These are phyloP conservation scores for Pseudogymnoascus sp. DNA, from an alignment of 2,329 filamentous ascomycete genomes.

Conservation along the genomic window DNA sequence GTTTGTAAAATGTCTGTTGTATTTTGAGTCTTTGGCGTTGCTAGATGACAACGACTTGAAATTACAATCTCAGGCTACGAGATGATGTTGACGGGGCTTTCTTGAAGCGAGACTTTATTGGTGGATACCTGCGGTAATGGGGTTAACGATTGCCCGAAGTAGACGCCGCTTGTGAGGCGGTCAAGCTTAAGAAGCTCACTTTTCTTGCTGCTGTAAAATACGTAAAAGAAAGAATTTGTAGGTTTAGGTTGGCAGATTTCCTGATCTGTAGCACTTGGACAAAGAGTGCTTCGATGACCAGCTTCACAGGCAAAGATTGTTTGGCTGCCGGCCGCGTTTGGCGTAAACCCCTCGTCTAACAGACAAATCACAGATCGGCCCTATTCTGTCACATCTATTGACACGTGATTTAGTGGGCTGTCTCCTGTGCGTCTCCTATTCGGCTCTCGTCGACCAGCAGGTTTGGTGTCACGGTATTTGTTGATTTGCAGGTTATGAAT, in stretches of 20 bases:
- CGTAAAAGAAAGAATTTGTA: slow-evolving; percentile 1
- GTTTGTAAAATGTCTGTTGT: slow-evolving; percentile 9
- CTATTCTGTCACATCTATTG: background rate
- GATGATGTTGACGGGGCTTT: slow-evolving; percentile 7
- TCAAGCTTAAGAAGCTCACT: background rate
- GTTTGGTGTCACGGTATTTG: background rate
- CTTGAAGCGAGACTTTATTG: slow-evolving; percentile 9
- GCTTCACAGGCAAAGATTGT: slow-evolving; percentile 5
- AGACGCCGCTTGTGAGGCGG: slow-evolving; percentile 4
- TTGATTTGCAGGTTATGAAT: background rate
- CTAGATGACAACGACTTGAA: slow-evolving; percentile 10
- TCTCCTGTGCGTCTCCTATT: background rate
- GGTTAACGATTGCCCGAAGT: slow-evolving; percentile 8
- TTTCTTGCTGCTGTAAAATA: background rate
- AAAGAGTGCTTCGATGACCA: slow-evolving; percentile 5
- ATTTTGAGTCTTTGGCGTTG: slow-evolving; percentile 6
- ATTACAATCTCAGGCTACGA: slow-evolving; percentile 9
- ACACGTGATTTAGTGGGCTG: background rate
- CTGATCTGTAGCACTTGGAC: slow-evolving; percentile 4
- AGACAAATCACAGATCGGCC: slow-evolving; percentile 2
- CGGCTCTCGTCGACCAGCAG: background rate
- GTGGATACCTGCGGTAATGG: slow-evolving; percentile 8
- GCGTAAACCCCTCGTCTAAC: slow-evolving; percentile 7
- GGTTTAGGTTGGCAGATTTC: slow-evolving; percentile 1
- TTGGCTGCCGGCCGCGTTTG: slow-evolving; percentile 6